phyloP scores from a whole-genome alignment of 768 basidiomycete genomes.

The Lentinula sp. region DNA sequence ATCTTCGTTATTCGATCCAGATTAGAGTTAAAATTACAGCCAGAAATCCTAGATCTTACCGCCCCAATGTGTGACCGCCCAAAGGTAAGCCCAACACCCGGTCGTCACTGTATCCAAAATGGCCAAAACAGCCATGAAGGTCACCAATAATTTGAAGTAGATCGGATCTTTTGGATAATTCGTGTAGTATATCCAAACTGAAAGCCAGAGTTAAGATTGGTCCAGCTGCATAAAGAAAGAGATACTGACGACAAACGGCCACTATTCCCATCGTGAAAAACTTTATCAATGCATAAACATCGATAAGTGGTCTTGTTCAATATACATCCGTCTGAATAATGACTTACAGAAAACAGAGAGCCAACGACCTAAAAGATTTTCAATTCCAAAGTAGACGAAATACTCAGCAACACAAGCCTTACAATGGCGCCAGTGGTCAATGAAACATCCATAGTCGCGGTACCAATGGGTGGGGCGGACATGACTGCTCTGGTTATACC shows the following conservation, averaged over 20 bases:
- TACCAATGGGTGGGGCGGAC: background rate
- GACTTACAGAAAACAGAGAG: constrained; percentile 1
- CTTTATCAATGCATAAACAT: background rate
- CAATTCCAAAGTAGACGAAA: background rate
- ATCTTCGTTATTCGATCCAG: background rate
- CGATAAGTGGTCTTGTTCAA: background rate
- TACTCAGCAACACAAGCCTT: background rate
- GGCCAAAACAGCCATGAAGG: background rate
- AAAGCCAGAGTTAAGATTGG: background rate
- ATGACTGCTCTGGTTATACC: background rate
- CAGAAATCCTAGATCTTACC: background rate
- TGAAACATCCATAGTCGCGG: background rate
- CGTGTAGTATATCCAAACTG: constrained; percentile 2
- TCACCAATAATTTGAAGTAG: background rate
- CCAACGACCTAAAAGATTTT: background rate
- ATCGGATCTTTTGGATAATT: constrained; percentile 5
- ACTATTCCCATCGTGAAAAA: constrained; percentile 5
- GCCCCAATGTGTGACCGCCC: background rate
- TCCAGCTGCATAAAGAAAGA: background rate
- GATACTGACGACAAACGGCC: background rate
- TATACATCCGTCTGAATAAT: background rate
- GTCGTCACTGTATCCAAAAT: constrained; percentile 1
- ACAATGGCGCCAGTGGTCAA: constrained; percentile 2
- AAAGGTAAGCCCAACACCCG: constrained; percentile 1
- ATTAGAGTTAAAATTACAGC: background rate